Evolutionary conservation across 805 yeast genomes (phyloP).

Genomic region (Starmerella sp.): DNA sequence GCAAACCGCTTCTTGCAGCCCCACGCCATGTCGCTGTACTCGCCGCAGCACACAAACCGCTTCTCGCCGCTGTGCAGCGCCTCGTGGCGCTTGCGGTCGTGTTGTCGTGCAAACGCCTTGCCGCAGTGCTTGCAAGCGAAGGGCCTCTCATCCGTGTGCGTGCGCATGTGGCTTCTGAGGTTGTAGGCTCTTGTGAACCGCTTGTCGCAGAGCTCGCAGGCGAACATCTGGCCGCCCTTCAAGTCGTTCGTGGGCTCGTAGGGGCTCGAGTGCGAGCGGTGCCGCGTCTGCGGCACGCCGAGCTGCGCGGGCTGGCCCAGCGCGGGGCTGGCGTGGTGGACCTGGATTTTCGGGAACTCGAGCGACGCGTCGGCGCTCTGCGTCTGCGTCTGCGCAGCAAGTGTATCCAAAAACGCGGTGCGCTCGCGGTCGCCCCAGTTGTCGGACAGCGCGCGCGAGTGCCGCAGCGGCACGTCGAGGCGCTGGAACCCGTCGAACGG

Average conservation of each 20-base stretch:
- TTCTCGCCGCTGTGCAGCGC: slow-evolving; percentile 62
- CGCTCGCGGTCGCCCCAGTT: slow-evolving; percentile 14
- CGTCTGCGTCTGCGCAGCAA: slow-evolving; percentile 10
- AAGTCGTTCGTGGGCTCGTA: slow-evolving; percentile 44
- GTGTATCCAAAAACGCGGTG: slow-evolving; percentile 12
- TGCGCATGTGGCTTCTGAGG: slow-evolving; percentile 77
- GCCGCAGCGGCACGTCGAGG: slow-evolving; percentile 7
- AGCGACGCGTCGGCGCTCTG: background rate
- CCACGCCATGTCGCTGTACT: slow-evolving; percentile 38
- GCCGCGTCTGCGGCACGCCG: slow-evolving; percentile 14
- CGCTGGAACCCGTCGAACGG: background rate
- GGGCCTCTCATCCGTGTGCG: slow-evolving; percentile 70
- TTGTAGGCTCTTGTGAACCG: slow-evolving; percentile 88
- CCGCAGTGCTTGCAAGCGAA: slow-evolving; percentile 53
- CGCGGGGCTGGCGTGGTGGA: background rate
- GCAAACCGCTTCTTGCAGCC: slow-evolving; percentile 69
- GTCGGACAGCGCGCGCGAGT: slow-evolving; percentile 17
- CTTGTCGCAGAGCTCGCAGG: slow-evolving; percentile 74
- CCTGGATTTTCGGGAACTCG: slow-evolving; percentile 1
- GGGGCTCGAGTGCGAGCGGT: slow-evolving; percentile 33
- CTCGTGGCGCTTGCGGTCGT: slow-evolving; percentile 68
- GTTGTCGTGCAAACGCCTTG: slow-evolving; percentile 64
- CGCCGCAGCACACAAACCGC: slow-evolving; percentile 57
- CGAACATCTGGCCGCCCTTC: slow-evolving; percentile 61
- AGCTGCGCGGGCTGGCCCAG: slow-evolving; percentile 3